Conservation (phyloP, 1,284 basidiomycete species). For the Somion occarium region DNA sequence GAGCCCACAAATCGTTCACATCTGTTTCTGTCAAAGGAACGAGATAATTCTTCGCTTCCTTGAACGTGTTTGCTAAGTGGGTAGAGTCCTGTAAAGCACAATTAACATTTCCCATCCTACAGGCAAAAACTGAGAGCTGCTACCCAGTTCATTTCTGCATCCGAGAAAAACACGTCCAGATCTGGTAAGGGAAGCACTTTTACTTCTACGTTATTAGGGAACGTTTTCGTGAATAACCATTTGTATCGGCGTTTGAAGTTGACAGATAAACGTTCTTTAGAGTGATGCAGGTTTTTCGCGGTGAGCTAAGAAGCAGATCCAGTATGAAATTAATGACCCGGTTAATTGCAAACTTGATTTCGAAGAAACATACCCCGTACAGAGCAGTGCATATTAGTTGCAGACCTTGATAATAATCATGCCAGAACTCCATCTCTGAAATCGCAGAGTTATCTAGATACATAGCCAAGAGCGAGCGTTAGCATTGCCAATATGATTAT, state of each 20-base stretch:
- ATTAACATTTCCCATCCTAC: no score
- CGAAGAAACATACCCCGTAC: conserved; percentile 31
- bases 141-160: no score
- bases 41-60: conserved; percentile 15
- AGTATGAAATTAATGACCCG: background rate
- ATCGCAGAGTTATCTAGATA: conserved; percentile 38
- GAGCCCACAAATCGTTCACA: conserved; percentile 10
- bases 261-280: conserved; percentile 33
- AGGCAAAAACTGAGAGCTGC: no score
- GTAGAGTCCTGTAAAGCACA: no score
- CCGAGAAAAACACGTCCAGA: background rate
- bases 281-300: conserved; percentile 27
- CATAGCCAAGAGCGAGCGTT: background rate
- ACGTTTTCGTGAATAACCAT: conserved; percentile 51
- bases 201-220: conserved; percentile 28
- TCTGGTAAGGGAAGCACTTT: conserved; percentile 9
- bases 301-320: conserved; percentile 25
- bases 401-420: conserved; percentile 46
- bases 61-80: conserved; percentile 13
- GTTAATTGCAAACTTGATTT: conserved; percentile 6
- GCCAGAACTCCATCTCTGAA: conserved; percentile 46
- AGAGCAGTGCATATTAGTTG: conserved; percentile 45
- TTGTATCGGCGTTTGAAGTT: conserved; percentile 67
- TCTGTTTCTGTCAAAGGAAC: conserved; percentile 6
- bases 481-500: background rate